Evolutionary conservation across 2,329 filamentous ascomycete genomes (phyloP), one percentile per base, ranked within the genome.

Genomic region (Fusarium sambucinum): DNA sequence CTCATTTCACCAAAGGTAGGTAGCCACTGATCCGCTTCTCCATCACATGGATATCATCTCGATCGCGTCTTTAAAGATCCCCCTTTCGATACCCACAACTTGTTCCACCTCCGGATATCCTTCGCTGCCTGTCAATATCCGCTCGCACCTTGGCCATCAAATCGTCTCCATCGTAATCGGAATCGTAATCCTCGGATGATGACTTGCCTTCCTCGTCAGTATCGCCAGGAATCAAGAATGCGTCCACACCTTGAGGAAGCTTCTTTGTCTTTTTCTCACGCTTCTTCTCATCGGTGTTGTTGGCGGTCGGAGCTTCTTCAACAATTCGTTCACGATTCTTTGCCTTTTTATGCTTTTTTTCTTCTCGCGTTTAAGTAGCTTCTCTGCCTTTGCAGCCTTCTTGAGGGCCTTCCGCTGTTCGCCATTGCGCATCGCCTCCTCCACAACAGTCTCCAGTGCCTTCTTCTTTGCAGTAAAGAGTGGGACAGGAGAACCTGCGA

Each of bases 401-500:
- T 42, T 21, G 9, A 32, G n/a, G 11, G 37, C 23, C n/a, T 42
- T 55, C 23, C 33, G 38, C 21, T 25, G 48, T 27, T 35, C 45
- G 21, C n/a, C 14, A 41, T 63, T 70, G n/a, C 37, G 46, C 29
- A 68, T 61, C 8, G 63, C 59, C 37, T 74, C 70, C 33, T 71
- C 59, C 12, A 70, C 62, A 48, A 75, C 59, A 16, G 63, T 61
- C 4, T 70, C 69, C 6, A 74, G 60, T 11, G 56, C 59, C 60
- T 67, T 69, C 41, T 74, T 73, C 50, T 73, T 71, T 8, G 63
- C 71, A 9, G 68, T 67, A 32, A 75, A 73, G 16, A 75, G 61
- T 11, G 69, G 73, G n/a, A 69, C 63, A 0, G 58, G 42, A 11
- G 68, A 73, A n/a, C 64, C 68, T 6, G 54, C 57, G 25, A 67